Percentiles rank a stretch among this genome's conserved stretches.
Conservation (phyloP, 148 eudicot genomes). For the Selenicereus undatus region DNA sequence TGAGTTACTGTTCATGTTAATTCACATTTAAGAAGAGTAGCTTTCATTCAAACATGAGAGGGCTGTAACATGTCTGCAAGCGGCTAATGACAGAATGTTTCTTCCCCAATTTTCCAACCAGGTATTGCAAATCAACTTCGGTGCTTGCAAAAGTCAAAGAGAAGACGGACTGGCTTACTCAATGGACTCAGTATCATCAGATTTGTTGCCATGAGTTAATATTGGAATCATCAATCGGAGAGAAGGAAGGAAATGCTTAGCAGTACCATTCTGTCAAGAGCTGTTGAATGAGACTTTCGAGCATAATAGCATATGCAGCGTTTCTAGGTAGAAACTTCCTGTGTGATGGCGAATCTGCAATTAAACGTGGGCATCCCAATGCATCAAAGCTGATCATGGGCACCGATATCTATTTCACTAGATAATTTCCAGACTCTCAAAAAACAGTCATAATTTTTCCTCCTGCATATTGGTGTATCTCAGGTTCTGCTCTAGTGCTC, state of each 20-base stretch:
- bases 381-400: not conserved
- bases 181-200: not conserved
- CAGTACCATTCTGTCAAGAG: not conserved
- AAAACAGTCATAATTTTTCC: no score
- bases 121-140: not conserved
- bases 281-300: not conserved
- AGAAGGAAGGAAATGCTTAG: not conserved
- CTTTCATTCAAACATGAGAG: not conserved
- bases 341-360: not conserved
- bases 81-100: not conserved
- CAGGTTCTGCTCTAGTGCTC: no score
- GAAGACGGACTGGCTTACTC: not conserved
- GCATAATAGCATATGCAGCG: not conserved
- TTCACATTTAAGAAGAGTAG: not conserved
- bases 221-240: not conserved
- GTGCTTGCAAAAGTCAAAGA: not conserved
- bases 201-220: not conserved
- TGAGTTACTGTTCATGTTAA: constrained; percentile 44
- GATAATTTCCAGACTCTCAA: no score
- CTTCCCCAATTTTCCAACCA: not conserved
- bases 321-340: not conserved
- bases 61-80: not conserved
- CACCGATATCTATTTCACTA: not conserved
- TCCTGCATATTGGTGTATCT: no score
- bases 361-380: not conserved